These are phyloP conservation scores for Nakaseomyces kungkrabaensis DNA, from an alignment of 1,139 yeast genomes.

Conservation along the genomic window DNA sequence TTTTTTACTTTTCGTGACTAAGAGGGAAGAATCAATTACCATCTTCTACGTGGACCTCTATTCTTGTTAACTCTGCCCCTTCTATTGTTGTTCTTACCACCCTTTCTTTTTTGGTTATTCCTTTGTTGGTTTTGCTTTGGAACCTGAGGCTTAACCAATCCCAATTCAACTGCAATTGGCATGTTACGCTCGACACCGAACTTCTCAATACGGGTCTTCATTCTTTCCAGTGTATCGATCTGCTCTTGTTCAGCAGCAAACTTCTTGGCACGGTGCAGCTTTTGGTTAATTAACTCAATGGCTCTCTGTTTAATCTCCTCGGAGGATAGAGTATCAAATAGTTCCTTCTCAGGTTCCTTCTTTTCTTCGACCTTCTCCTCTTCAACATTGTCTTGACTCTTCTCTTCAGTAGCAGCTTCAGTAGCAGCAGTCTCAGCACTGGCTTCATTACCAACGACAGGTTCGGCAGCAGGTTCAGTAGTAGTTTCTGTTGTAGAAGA, in stretches of 20 bases:
- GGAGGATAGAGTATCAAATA: slow-evolving; percentile 34
- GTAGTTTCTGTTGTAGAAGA: slow-evolving; percentile 11
- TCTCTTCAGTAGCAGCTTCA: slow-evolving; percentile 18
- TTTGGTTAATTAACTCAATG: slow-evolving; percentile 55
- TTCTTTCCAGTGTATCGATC: slow-evolving; percentile 39
- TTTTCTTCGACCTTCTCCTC: slow-evolving; percentile 8
- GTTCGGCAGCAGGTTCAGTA: slow-evolving; percentile 10
- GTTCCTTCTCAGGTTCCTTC: slow-evolving; percentile 6
- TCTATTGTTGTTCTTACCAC: background rate
- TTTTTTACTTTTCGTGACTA: background rate
- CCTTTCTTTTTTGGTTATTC: slow-evolving; percentile 5
- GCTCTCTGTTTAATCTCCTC: slow-evolving; percentile 67
- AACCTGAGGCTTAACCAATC: slow-evolving; percentile 30
- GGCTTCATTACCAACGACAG: slow-evolving; percentile 7
- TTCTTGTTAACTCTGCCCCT: slow-evolving; percentile 4
- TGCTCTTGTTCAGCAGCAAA: slow-evolving; percentile 56
- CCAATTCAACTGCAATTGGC: slow-evolving; percentile 58
- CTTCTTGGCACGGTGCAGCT: slow-evolving; percentile 63
- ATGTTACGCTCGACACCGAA: slow-evolving; percentile 72
- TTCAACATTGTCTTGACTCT: background rate
- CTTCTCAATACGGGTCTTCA: slow-evolving; percentile 64
- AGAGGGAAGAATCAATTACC: background rate
- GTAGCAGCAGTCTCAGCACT: slow-evolving; percentile 3
- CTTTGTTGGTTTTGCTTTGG: slow-evolving; percentile 4
- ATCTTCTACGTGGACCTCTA: slow-evolving; percentile 5